A percentile compares a stretch with the other conserved stretches of the same genome.
These are phyloP conservation scores for Corymbia calophylla DNA, from an alignment of 441 rosid genomes.

Conservation along the genomic window DNA sequence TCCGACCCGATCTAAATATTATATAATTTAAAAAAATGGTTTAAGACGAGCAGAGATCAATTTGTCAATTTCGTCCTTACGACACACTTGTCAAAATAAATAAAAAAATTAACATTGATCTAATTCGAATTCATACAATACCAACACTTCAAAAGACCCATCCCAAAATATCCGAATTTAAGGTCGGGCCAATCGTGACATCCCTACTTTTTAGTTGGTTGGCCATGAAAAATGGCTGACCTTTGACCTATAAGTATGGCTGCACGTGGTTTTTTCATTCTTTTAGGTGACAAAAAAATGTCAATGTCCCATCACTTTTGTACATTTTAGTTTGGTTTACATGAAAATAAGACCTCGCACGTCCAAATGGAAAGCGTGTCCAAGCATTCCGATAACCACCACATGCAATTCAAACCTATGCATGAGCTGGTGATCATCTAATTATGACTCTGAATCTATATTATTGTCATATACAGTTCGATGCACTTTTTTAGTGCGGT, in stretches of 20 bases:
- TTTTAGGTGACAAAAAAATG: background rate
- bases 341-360: fast-evolving
- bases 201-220: background rate
- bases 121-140: no score
- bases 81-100: no score
- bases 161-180: no score
- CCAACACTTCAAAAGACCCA: no score
- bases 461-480: background rate
- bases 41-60: no score
- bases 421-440: background rate
- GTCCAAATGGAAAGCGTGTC: background rate
- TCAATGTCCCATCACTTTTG: background rate
- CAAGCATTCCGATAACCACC: fast-evolving
- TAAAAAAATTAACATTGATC: no score
- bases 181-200: no score
- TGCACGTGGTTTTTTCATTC: background rate
- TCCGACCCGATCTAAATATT: no score
- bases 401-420: background rate
- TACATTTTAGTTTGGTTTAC: background rate
- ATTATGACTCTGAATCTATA: background rate
- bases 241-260: background rate
- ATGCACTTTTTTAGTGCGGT: background rate
- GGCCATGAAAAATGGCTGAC: background rate
- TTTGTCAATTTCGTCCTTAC: no score
- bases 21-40: no score